phyloP scores from a whole-genome alignment of 2,329 filamentous ascomycete species.

The Alternaria angustiovoidea region DNA sequence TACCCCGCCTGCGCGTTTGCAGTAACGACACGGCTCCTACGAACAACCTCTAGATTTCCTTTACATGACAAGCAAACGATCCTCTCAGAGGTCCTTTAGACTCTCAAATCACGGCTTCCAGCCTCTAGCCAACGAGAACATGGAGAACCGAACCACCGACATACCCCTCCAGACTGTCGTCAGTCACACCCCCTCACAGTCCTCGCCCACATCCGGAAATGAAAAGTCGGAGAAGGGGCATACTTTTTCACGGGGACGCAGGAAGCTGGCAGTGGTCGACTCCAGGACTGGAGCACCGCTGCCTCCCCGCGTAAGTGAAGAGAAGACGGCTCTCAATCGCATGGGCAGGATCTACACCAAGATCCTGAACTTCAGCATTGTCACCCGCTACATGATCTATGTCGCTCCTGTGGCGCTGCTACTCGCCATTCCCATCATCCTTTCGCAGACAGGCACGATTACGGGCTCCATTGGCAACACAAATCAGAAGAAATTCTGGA shows the following conservation, averaged over 20 bases:
- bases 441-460: slow-evolving; percentile 60
- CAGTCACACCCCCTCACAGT: slow-evolving; percentile 55
- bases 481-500: slow-evolving; percentile 67
- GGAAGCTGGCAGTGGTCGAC: slow-evolving; percentile 40
- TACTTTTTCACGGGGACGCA: slow-evolving; percentile 49
- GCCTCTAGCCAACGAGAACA: slow-evolving; percentile 47
- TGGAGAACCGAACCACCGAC: slow-evolving; percentile 62
- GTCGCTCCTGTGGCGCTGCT: slow-evolving; percentile 64
- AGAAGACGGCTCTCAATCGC: slow-evolving; percentile 62
- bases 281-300: slow-evolving; percentile 40
- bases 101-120: slow-evolving; percentile 49
- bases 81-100: slow-evolving; percentile 46
- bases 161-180: slow-evolving; percentile 67
- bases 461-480: slow-evolving; percentile 62
- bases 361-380: slow-evolving; percentile 68
- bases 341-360: slow-evolving; percentile 69
- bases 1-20: slow-evolving; percentile 18
- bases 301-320: slow-evolving; percentile 53
- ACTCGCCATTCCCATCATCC: slow-evolving; percentile 70
- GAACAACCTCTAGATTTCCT: slow-evolving; percentile 12
- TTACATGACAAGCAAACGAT: slow-evolving; percentile 33
- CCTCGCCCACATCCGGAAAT: slow-evolving; percentile 32
- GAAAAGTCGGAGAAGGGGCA: slow-evolving; percentile 50
- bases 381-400: slow-evolving; percentile 71
- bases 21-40: slow-evolving; percentile 24